These are phyloP conservation scores for Sphaerostilbella broomeana DNA, from an alignment of 2,329 filamentous ascomycete species.

Conservation along the genomic window DNA sequence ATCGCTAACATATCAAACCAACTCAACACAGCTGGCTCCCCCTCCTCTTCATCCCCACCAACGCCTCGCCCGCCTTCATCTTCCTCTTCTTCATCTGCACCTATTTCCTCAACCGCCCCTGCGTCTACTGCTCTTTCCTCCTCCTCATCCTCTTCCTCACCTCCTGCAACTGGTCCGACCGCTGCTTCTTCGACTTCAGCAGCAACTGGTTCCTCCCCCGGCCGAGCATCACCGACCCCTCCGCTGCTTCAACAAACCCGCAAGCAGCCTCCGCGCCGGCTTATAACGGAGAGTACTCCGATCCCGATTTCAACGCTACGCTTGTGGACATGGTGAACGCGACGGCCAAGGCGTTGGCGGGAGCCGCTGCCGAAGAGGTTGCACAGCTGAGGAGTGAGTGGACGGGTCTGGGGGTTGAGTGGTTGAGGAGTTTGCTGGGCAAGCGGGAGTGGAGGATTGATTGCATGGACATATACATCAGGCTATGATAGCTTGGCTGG, in stretches of 20 bases:
- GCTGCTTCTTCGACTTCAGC: constrained; percentile 86
- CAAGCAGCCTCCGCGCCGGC: no score
- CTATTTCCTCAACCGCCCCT: constrained; percentile 93
- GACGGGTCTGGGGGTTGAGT: constrained; percentile 75
- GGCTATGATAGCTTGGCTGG: constrained; percentile 54
- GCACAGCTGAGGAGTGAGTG: constrained; percentile 54
- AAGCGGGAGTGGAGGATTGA: constrained; percentile 84
- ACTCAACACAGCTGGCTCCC: constrained; percentile 70
- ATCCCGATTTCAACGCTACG: constrained; percentile 39
- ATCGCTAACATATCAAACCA: constrained; percentile 12
- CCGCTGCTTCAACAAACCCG: no score
- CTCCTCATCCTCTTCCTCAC: constrained; percentile 92
- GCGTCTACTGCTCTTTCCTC: constrained; percentile 94
- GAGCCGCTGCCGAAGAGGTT: constrained; percentile 58
- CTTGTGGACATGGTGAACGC: constrained; percentile 56
- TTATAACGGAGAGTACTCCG: background rate
- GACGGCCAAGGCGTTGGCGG: constrained; percentile 61
- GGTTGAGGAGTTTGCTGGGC: constrained; percentile 75
- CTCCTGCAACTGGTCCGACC: constrained; percentile 81
- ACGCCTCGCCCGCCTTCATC: constrained; percentile 78
- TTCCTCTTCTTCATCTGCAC: constrained; percentile 86
- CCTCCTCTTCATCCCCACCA: constrained; percentile 81
- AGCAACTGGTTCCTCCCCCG: constrained; percentile 93
- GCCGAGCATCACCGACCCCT: no score
- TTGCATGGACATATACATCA: constrained; percentile 81